phyloP scores from a whole-genome alignment of 306 rosid species.

The Lathyrus sativus region DNA sequence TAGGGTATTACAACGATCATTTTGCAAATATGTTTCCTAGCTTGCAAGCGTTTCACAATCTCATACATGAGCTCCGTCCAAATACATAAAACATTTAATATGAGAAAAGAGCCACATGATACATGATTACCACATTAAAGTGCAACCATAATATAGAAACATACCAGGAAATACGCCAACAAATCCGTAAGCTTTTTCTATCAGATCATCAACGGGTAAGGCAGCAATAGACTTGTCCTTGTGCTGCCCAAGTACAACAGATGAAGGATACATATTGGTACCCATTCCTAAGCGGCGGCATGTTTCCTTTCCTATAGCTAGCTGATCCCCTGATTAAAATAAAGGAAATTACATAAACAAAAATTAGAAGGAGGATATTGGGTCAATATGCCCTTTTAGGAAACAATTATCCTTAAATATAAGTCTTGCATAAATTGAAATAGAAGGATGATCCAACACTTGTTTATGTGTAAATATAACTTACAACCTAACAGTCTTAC shows the following conservation, averaged over 20 bases:
- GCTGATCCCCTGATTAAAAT: constrained; percentile 80
- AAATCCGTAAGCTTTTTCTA: constrained; percentile 96
- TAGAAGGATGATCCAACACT: too few species aligned
- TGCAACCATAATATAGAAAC: constrained; percentile 21
- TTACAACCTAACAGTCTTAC: too few species aligned
- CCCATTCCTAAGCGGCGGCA: constrained; percentile 99
- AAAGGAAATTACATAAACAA: constrained; percentile 17
- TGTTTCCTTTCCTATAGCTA: constrained; percentile 97
- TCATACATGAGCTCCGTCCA: constrained; percentile 89
- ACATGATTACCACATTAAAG: constrained; percentile 1
- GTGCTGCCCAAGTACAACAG: constrained; percentile 91
- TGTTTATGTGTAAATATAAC: too few species aligned
- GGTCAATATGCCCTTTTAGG: not conserved
- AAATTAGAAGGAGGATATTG: constrained; percentile 17
- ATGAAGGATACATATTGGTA: constrained; percentile 96
- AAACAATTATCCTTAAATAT: not conserved
- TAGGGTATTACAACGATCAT: constrained; percentile 99
- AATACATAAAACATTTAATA: constrained; percentile 32
- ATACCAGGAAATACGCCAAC: constrained; percentile 98
- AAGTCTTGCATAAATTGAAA: too few species aligned
- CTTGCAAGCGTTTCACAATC: constrained; percentile 98
- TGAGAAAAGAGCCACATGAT: constrained; percentile 32
- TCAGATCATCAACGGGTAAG: constrained; percentile 85
- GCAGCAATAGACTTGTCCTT: constrained; percentile 92
- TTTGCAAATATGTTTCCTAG: constrained; percentile 95